A percentile compares a stretch with the other conserved stretches of the same genome.
Evolutionary conservation across 768 basidiomycete genomes (phyloP).

Genomic region (Collybiopsis luxurians): DNA sequence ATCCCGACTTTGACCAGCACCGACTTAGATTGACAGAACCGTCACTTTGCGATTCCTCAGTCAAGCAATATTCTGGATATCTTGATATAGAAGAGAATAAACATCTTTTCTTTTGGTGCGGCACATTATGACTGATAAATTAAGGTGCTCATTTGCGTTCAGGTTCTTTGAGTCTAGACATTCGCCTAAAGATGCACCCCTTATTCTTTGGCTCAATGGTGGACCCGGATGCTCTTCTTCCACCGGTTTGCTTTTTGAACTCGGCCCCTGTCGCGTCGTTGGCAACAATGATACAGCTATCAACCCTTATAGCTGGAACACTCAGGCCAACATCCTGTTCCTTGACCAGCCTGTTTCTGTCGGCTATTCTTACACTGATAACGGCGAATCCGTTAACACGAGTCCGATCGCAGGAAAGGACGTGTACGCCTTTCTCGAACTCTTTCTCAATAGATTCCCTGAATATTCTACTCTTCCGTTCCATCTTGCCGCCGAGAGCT

Average conservation of each 20-base stretch:
- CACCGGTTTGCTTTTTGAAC: slow-evolving; percentile 87
- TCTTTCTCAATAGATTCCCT: slow-evolving; percentile 76
- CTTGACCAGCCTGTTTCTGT: slow-evolving; percentile 85
- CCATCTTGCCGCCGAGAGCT: slow-evolving; percentile 81
- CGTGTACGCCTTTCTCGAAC: slow-evolving; percentile 80
- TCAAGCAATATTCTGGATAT: slow-evolving; percentile 82
- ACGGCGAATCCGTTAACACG: slow-evolving; percentile 70
- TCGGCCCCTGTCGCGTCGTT: slow-evolving; percentile 81
- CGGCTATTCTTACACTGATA: slow-evolving; percentile 83
- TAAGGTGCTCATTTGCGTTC: neutral
- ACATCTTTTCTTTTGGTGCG: slow-evolving; percentile 85
- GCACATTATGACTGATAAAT: neutral
- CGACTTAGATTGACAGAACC: slow-evolving; percentile 65
- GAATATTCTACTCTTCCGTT: slow-evolving; percentile 69
- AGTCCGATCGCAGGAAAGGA: slow-evolving; percentile 88
- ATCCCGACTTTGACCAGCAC: slow-evolving; percentile 46
- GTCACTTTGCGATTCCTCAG: slow-evolving; percentile 73
- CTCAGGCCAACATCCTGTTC: slow-evolving; percentile 73
- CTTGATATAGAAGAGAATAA: slow-evolving; percentile 77
- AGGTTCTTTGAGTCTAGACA: slow-evolving; percentile 90
- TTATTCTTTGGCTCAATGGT: slow-evolving; percentile 90
- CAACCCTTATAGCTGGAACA: slow-evolving; percentile 88
- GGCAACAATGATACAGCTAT: slow-evolving; percentile 60
- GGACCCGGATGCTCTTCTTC: slow-evolving; percentile 71
- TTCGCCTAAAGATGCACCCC: slow-evolving; percentile 72